These are phyloP conservation scores for Syncephalastrum contaminatum DNA, from an alignment of 371 early-diverging fungal genomes.

Conservation along the genomic window DNA sequence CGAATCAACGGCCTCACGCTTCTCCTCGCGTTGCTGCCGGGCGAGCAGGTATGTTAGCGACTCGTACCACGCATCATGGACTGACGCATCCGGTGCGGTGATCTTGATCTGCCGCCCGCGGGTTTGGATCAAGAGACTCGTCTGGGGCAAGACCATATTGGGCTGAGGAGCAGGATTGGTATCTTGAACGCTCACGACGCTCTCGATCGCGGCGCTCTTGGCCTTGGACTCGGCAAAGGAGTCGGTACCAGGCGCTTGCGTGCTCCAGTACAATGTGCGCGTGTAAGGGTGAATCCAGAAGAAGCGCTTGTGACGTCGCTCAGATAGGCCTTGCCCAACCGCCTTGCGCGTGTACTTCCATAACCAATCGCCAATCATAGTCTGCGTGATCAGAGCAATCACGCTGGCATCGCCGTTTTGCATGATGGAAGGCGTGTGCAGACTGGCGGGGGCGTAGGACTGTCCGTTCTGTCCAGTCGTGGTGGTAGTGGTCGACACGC, in stretches of 20 bases:
- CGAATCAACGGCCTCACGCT: slow-evolving; percentile 9
- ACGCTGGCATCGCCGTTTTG: slow-evolving; percentile 41
- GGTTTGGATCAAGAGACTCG: slow-evolving; percentile 67
- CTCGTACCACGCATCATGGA: slow-evolving; percentile 69
- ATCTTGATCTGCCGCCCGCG: slow-evolving; percentile 66
- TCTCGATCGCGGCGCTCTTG: slow-evolving; percentile 27
- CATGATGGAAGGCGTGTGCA: slow-evolving; percentile 9
- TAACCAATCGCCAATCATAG: slow-evolving; percentile 75
- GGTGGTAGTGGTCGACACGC: slow-evolving; percentile 24
- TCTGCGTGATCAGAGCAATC: slow-evolving; percentile 66
- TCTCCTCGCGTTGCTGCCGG: slow-evolving; percentile 14
- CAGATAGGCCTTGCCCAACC: slow-evolving; percentile 47
- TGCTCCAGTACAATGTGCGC: slow-evolving; percentile 72
- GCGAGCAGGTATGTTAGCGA: slow-evolving; percentile 32
- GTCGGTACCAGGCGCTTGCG: slow-evolving; percentile 55
- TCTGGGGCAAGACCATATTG: slow-evolving; percentile 26
- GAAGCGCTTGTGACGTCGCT: slow-evolving; percentile 64
- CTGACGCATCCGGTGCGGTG: slow-evolving; percentile 62
- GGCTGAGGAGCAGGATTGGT: too few species aligned
- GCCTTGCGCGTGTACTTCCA: slow-evolving; percentile 66
- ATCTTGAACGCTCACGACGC: too few species aligned
- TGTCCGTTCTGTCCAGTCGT: slow-evolving; percentile 13
- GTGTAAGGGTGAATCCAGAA: slow-evolving; percentile 82
- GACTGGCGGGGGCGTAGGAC: slow-evolving; percentile 14
- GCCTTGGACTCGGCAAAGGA: slow-evolving; percentile 33